Evolutionary conservation across 1,139 yeast species (phyloP), one percentile per base, ranked within the genome.

Genomic region (Suhomyces guaymorum): DNA sequence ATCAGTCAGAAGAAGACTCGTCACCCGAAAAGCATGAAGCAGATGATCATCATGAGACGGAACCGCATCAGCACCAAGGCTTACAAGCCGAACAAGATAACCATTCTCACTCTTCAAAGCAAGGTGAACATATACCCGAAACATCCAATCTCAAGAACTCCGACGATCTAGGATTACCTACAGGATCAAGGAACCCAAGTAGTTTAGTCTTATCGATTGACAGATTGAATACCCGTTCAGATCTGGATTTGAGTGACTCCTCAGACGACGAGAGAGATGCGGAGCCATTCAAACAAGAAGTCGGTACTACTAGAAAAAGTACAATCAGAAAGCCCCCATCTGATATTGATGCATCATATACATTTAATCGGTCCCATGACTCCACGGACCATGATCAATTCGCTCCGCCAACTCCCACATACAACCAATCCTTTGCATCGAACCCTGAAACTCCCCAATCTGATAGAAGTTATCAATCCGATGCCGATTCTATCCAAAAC

Each of bases 201-300:
- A 46, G 55, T 27, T 52, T 68, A 37, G 67, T 68, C 13, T 55
- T 69, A 18, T 64, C 72, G 6, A 66, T 67, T 26, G 75, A 69
- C 39, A 44, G 46, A 13, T 42, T 62, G 32, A 41, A 42, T 19
- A 33, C 39, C 22, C 25, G 47, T 24, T 18, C 37, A 28, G 49
- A 47, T 15, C 47, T 44, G 14, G 56, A 49, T 14, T 49, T 50
- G 6, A 54, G 47, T 20, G 51, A 46, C 16, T 47, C 54, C 5
- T 51, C 52, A 22, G 55, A 56, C 14, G 51, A 44, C 4, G 48
- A 43, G 8, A 32, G 31, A 4, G 35, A 26, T 5, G 19, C n/a
- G 20, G 20, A 18, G 20, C 9, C 20, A 9, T 18, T 18, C 9
- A 19, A 12, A 15, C 15, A 17, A 21, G 12, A 8, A 17, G 19